phyloP scores from a whole-genome alignment of 176 grass and related monocot genomes.

The Saccharum officinarum region DNA sequence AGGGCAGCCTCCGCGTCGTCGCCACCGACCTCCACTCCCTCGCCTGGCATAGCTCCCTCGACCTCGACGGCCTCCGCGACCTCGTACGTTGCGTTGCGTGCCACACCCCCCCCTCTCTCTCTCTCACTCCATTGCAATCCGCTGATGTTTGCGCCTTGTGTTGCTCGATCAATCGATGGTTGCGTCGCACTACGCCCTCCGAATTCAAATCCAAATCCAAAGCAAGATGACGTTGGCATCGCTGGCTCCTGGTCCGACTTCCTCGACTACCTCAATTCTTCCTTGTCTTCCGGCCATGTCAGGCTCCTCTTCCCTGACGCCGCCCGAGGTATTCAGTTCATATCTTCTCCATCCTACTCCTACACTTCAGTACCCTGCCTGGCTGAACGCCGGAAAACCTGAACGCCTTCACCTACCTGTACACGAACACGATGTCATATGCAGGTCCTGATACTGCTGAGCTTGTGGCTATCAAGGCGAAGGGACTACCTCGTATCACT shows the following conservation, averaged over 20 bases:
- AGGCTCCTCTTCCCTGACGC: slow-evolving; percentile 43
- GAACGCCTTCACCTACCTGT: not conserved
- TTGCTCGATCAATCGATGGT: too few relatives aligned
- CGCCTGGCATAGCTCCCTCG: slow-evolving; percentile 60
- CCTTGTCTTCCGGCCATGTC: slow-evolving; percentile 61
- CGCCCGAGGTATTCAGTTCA: slow-evolving; percentile 3
- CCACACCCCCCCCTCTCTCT: too few relatives aligned
- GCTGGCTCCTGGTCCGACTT: slow-evolving; percentile 83
- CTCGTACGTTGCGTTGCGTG: slow-evolving; percentile 50
- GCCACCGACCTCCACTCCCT: slow-evolving; percentile 73
- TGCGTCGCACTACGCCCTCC: not conserved
- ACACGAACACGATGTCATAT: not conserved
- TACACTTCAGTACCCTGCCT: not conserved
- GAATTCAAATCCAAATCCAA: not conserved
- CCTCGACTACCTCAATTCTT: slow-evolving; percentile 72
- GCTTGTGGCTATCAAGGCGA: slow-evolving; percentile 76
- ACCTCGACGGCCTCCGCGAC: slow-evolving; percentile 63
- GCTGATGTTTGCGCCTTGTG: not conserved
- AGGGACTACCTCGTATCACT: slow-evolving; percentile 82
- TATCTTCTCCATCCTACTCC: not conserved
- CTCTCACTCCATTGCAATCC: not conserved
- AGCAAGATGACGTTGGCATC: slow-evolving; percentile 91
- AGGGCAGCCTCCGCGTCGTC: slow-evolving; percentile 48
- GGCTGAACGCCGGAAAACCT: not conserved
- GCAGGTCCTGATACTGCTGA: slow-evolving; percentile 42